Evolutionary conservation across 2,329 filamentous ascomycete genomes (phyloP), one percentile per base, ranked within the genome.

Genomic region (Colletotrichum trifolii): DNA sequence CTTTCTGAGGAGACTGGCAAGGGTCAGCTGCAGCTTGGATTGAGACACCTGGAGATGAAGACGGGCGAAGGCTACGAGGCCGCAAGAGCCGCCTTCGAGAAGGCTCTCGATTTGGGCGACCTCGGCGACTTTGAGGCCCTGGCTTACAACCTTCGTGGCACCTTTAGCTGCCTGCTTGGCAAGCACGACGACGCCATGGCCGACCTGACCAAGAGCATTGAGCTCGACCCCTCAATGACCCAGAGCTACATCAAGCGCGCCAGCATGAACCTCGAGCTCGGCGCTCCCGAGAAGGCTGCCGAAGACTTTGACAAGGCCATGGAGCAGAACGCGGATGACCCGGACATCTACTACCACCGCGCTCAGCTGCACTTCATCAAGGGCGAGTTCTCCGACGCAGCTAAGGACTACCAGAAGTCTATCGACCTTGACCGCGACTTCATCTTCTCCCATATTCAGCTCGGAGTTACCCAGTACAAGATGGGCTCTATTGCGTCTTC

Each of bases 391-490:
- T 89, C 91, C 60, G 93, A 96, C 71, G 96, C 96, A 5, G 94
- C 96, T 66, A 97, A 96, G 83, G 96, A 99, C 82, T 99, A 99
- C 83, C 96, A 99, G 79, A 97, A 97, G 82, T 98, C 96, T 3
- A 99, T 99, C 74, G 96, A 99, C 73, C 87, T 99, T 36, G 96
- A 99, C 83, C 87, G 89, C 71, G 90, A 93, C 71, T 99, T 99
- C 80, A 99, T 99, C 82, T 99, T 97, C 87, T 98, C 95, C 8
- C 96, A 99, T 82, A 99, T 99, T 74, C 96, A 99, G 81, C 92
- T 99, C 47, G 96, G 96, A 78, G 96, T 99, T 56, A 99, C 96
- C 54, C 96, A 99, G 81, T 99, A 99, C 85, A 99, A 99, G 89
- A 96, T 98, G 91, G 96, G 96, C 71, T 97, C 93, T 36, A 92